These are phyloP conservation scores for Lepidium campestre DNA, from an alignment of 441 rosid genomes.

Conservation along the genomic window DNA sequence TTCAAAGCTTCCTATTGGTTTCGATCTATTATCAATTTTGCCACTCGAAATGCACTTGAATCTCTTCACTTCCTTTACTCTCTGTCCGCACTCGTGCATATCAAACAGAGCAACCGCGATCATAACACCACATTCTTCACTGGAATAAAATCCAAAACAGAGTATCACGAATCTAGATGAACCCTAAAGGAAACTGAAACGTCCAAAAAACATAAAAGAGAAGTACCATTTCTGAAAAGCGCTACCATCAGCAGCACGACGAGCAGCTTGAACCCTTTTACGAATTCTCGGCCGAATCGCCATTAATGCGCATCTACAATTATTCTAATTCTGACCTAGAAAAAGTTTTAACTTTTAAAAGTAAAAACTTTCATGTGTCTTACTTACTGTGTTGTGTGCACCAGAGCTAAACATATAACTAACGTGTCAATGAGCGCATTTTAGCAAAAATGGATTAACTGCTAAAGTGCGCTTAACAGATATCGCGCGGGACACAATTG, in stretches of 20 bases:
- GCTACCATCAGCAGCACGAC: constrained; percentile 74
- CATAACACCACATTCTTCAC: constrained; percentile 43
- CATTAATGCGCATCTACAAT: constrained; percentile 42
- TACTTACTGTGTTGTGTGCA: background rate
- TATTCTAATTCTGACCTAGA: constrained; percentile 16
- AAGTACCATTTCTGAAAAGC: constrained; percentile 63
- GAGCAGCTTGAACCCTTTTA: constrained; percentile 56
- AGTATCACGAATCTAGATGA: background rate
- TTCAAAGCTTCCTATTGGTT: constrained; percentile 4
- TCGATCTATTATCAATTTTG: constrained; percentile 8
- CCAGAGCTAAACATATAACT: background rate
- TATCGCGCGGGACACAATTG: constrained; percentile 14
- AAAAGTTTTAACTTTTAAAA: background rate
- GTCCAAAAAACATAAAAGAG: background rate
- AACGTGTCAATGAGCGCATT: constrained; percentile 13
- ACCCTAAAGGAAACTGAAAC: background rate
- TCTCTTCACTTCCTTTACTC: constrained; percentile 47
- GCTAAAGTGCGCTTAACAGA: constrained; percentile 9
- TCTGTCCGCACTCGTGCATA: constrained; percentile 61
- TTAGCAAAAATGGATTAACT: background rate
- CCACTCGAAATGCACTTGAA: constrained; percentile 40
- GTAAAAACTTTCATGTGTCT: background rate
- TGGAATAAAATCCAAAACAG: constrained; percentile 24
- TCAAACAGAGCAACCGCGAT: constrained; percentile 58
- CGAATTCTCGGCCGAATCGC: constrained; percentile 47